phyloP scores from a whole-genome alignment of 208 protist species.

The Leishmania tarentolae region DNA sequence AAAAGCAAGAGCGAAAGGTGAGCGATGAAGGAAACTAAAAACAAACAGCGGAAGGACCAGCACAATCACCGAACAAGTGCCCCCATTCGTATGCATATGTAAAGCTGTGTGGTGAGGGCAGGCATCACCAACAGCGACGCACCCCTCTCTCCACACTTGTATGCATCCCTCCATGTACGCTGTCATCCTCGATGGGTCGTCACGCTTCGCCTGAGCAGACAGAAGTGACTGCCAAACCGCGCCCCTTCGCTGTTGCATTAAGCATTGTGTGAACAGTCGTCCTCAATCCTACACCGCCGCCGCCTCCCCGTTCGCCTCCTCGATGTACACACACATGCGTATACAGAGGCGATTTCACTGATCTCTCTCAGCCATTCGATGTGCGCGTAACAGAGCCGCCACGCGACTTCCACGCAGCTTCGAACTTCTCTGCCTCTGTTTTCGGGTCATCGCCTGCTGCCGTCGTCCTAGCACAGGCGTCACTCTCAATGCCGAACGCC shows the following conservation, averaged over 20 bases:
- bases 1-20: neutral
- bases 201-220: neutral
- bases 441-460: neutral
- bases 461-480: neutral
- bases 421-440: constrained; percentile 22
- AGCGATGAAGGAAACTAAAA: neutral
- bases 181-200: neutral
- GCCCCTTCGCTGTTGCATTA: neutral
- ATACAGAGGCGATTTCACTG: neutral
- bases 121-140: neutral
- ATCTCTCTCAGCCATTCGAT: neutral
- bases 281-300: neutral
- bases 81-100: neutral
- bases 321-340: neutral
- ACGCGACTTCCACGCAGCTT: constrained; percentile 26
- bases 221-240: neutral
- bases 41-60: neutral
- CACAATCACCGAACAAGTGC: neutral
- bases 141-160: neutral
- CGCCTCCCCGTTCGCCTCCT: neutral
- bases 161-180: neutral
- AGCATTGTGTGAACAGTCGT: neutral
- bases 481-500: constrained; percentile 20
- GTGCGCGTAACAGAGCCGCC: constrained; percentile 34
- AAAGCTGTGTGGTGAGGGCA: neutral